Base-by-base conservation (phyloP, 441 rosid species). In the Syzygium syzygioides region DNA sequence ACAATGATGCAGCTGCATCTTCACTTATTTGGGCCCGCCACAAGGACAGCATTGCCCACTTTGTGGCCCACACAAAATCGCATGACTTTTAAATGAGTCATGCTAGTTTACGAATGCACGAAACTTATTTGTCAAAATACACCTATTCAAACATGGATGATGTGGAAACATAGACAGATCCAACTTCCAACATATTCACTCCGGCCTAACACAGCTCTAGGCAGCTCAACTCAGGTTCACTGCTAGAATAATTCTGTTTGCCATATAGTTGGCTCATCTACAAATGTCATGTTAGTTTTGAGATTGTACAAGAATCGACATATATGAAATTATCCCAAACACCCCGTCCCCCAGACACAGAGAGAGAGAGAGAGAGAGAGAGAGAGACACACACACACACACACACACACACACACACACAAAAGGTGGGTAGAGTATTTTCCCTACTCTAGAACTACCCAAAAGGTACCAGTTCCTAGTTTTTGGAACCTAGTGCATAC, bases 311-410 rank as follows among this genome's bases (percentile, higher is more conserved):
- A 64, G 76, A 37, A 30, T 64, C 18, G 37, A 64, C 76, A 64
- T 64, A 20, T 64, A n/a, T 64, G 37, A 64, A 64, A 64, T n/a
- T 30, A 5, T 37, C 71, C 37, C 71, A 15, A 30, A 11, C 2
- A 0, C 37, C 37, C 71, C 20, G 2, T 28, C 60, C 2, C 26
- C 26, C 2, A 1, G 4, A 45, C 48, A 45, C 48, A 45, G 2
- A 45, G 9, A 45, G 2, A 45, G 9, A 45, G 9, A 45, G 9
- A 45, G 48, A 45, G 9, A 45, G 45, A 41, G 45, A 41, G 45
- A 41, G 45, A 41, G 45, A 41, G 1, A 41, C 45, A 41, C 48
- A n/a, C n/a, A n/a, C n/a, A n/a, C n/a, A n/a, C n/a, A n/a, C n/a
- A n/a, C n/a, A n/a, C n/a, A 45, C 48, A 45, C 48, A 45, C 48